Evolutionary conservation across 176 grass and related monocot species (phyloP).

Genomic region (Phyllostachys edulis): DNA sequence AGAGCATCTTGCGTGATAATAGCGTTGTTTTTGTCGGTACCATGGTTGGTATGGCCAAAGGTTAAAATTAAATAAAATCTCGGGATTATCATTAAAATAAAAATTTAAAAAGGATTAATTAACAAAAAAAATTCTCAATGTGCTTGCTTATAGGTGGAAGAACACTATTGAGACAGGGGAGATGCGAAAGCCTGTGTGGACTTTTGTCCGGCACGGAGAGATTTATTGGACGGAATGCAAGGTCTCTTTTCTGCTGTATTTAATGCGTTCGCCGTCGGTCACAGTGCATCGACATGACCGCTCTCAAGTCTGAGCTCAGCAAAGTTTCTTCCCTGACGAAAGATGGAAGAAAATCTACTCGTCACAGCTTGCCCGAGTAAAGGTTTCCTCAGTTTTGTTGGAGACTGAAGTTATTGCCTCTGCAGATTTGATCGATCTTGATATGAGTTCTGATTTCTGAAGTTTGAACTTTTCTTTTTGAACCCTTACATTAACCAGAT

Average conservation of each 20-base stretch:
- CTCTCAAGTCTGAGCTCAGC: not conserved
- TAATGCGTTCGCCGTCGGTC: slow-evolving; percentile 27
- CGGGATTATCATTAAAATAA: too few relatives aligned
- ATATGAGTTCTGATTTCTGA: not conserved
- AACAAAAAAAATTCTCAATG: too few relatives aligned
- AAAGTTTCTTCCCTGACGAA: not conserved
- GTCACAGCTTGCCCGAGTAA: not conserved
- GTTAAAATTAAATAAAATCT: too few relatives aligned
- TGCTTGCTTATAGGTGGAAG: not conserved
- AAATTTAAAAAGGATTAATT: too few relatives aligned
- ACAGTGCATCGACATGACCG: slow-evolving; percentile 32
- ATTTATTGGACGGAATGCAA: not conserved
- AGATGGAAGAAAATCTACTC: not conserved
- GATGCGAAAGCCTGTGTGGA: not conserved
- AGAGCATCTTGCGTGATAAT: too few relatives aligned
- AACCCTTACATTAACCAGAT: not conserved
- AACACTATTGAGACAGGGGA: not conserved
- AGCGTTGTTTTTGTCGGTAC: too few relatives aligned
- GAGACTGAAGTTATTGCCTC: not conserved
- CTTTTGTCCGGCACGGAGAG: not conserved
- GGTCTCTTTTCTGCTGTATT: not conserved
- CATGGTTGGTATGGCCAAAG: too few relatives aligned
- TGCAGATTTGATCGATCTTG: not conserved
- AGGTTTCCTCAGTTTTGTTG: not conserved
- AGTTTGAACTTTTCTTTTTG: not conserved